Evolutionary conservation across 179 eudicot species (phyloP).

Genomic region (Silene vulgaris): DNA sequence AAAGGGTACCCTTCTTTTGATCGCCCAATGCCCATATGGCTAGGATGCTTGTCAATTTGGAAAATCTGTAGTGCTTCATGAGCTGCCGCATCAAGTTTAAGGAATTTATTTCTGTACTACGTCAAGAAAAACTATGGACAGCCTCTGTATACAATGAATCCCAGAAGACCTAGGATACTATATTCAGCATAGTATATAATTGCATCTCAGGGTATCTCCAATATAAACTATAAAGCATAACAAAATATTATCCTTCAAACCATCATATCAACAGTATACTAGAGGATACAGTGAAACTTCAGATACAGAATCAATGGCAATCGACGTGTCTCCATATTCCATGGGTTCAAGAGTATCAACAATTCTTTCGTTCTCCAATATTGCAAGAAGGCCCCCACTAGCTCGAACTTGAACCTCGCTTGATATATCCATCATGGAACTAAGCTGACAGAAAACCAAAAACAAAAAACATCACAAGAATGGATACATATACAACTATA

Average conservation of each 20-base stretch:
- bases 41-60: conserved; percentile 94
- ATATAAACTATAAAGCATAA: neutral
- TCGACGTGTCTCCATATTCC: conserved; percentile 70
- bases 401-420: conserved; percentile 97
- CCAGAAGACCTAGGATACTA: neutral
- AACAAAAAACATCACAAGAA: neutral
- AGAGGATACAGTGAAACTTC: conserved; percentile 86
- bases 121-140: conserved; percentile 28
- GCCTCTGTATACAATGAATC: conserved; percentile 8
- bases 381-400: conserved; percentile 93
- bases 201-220: neutral
- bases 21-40: conserved; percentile 99
- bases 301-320: conserved; percentile 62
- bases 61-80: conserved; percentile 93
- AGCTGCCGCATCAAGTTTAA: conserved; percentile 86
- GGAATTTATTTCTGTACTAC: conserved; percentile 67
- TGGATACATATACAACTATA: neutral
- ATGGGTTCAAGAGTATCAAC: conserved; percentile 73
- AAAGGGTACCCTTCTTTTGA: conserved; percentile 85
- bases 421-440: conserved; percentile 84
- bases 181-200: neutral
- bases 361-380: conserved; percentile 83
- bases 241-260: neutral
- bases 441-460: conserved; percentile 47
- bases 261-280: conserved; percentile 15